Evolutionary conservation across 2,329 filamentous ascomycete genomes (phyloP), one percentile per base, ranked within the genome.

Genomic region (Scytalidium sp.): DNA sequence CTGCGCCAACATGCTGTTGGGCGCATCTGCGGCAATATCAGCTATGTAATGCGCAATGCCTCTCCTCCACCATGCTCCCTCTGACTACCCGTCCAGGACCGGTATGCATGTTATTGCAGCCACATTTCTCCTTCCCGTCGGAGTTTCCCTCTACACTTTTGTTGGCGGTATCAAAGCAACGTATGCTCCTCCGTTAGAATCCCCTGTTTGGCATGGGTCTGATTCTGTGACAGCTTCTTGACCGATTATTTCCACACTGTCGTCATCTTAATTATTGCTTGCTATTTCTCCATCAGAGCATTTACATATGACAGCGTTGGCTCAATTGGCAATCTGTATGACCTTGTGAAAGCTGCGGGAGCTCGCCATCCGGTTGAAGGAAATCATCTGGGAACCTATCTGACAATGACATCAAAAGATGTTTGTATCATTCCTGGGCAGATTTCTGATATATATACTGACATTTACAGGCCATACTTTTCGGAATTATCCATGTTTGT

Each of bases 231-330:
- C 21, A 50, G 48, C 3, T 53, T 56, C 22, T 55, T 80, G 4
- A 79, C 76, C 0, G 75, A 79, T 51, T 80, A 77, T 53, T 70
- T 79, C 21, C 78, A 81, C 54, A 81, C 78, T 0, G 73, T 79
- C 13, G 72, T 75, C 10, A 79, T 81, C 19, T 69, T 78, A 1
- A 73, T 80, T 21, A 73, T 80, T 19, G 68, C 79, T 46, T 71
- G 75, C 64, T 71, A 74, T 64, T 70, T 78, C 60, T 63, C 69
- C 1, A 65, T 73, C 52, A 71, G 76, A 53, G 71, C 73, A 2
- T 76, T 75, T 19, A 70, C 72, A 0, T 64, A 70, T 0, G 67
- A 72, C 0, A 73, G 78, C 46, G 68, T 81, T 22, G 71, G 73
- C 0, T 79, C 76, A 0, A 64, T 75, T 1, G 69, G 67, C 0